Evolutionary conservation across 371 early-diverging fungal genomes (phyloP), one percentile per base, ranked within the genome.

Genomic region (Batrachochytrium dendrobatidis): DNA sequence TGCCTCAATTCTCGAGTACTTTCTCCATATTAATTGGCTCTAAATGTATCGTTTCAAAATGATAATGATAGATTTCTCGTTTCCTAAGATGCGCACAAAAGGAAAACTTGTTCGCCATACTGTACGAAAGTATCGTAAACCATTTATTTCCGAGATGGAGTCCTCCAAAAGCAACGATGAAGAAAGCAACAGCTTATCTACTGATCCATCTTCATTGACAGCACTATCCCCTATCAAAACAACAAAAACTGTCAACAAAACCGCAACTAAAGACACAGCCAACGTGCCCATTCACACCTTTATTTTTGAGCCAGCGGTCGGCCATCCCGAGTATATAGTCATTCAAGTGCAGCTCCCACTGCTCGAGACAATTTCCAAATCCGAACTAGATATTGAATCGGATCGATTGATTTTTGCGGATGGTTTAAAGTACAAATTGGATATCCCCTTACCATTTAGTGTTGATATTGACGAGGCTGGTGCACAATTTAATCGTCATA

Each of bases 61-160:
- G 39, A 12, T 15, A 39, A 39, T n/a, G 39, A 39, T 56, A 85
- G 86, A 85, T 44, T 81, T 85, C 44, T 64, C 81, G 0, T 66
- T 86, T 62, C 88, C 87, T 10, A 71, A 73, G 6, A 66, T 83
- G 50, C 62, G 59, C 35, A 68, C 77, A 20, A 87, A 85, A 56
- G 88, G 88, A 15, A 56, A 61, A 18, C 77, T 86, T 3, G 81
- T 81, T 17, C 61, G 62, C 20, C 84, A 86, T 18, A 59, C 75
- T 1, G 69, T 89, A 28, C 71, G 76, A 10, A 53, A 83, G 51
- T 75, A 85, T 15, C 77, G 83, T 49, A 76, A 82, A 17, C 64
- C 81, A 25, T 55, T 76, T 4, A 76, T 87, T 17, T 58, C 74
- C 0, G 72, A 71, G 22, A 48, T 75, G 8, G 58, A 39, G 15